These are phyloP conservation scores for Prillingera fragicola DNA, from an alignment of 1,284 basidiomycete genomes.

Conservation along the genomic window DNA sequence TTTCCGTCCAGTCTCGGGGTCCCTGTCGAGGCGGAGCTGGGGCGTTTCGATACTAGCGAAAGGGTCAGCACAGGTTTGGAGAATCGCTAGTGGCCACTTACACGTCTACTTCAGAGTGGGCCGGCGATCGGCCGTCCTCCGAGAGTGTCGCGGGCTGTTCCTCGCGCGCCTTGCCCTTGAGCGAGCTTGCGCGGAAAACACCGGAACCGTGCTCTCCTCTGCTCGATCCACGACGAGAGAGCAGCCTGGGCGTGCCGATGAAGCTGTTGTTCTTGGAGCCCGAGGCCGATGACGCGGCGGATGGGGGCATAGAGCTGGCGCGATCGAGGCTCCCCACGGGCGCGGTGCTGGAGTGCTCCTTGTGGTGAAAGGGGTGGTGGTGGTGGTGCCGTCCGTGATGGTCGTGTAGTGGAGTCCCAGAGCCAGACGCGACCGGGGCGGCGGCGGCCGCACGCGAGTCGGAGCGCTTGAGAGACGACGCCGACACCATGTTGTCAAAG, in stretches of 20 bases:
- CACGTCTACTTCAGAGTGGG: slow-evolving; percentile 25
- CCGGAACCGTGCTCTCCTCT: slow-evolving; percentile 12
- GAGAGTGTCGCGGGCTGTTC: slow-evolving; percentile 5
- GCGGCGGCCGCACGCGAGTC: no score
- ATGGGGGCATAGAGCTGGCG: slow-evolving; percentile 1
- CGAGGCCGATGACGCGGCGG: slow-evolving; percentile 15
- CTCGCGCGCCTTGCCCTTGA: slow-evolving; percentile 9
- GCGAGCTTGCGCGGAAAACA: slow-evolving; percentile 7
- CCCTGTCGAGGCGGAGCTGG: slow-evolving; percentile 43
- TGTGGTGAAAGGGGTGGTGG: no score
- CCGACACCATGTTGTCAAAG: no score
- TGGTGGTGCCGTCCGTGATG: no score
- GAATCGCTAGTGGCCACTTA: slow-evolving; percentile 15
- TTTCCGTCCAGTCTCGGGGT: slow-evolving; percentile 47
- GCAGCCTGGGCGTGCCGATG: slow-evolving; percentile 19
- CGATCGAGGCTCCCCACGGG: no score
- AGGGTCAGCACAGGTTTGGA: not conserved
- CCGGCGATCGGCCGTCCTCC: slow-evolving; percentile 19
- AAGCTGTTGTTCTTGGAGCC: slow-evolving; percentile 21
- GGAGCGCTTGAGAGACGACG: no score
- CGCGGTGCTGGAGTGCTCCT: no score
- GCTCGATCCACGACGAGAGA: slow-evolving; percentile 22
- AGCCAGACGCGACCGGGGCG: no score
- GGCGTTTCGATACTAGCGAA: slow-evolving; percentile 58
- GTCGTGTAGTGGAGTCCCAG: no score